Base-by-base conservation (phyloP, 306 rosid genomes). In the Vigna trinervia region DNA sequence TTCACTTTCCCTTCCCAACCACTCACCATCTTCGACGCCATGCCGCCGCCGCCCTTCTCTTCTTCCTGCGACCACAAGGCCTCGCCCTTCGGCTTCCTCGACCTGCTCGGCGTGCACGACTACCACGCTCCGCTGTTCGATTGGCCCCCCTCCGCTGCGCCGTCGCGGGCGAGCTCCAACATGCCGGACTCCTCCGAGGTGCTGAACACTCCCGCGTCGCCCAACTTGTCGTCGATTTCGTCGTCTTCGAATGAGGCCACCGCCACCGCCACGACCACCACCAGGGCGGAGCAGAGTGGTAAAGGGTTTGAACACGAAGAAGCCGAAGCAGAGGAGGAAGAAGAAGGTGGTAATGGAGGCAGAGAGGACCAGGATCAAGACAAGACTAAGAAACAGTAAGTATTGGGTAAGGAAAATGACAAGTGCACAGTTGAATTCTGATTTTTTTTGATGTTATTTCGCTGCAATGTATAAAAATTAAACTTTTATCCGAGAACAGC, bases 211-310 rank as follows among this genome's bases (percentile, higher is more conserved):
- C 89, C 97, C 0, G 66, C 87, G 0, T 86, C 97, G 1, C 96
- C 97, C 0, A 90, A 91, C 85, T 88, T 91, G 1, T 80, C 81
- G 6, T 92, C 98, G 0, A 80, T 89, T 69, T 90, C 98, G 5
- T 92, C 90, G 0, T 92, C 91, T 0, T 94, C 98, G 0, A 87
- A 89, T 48, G 97, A 88, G 45, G 88, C 73, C 1, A 76, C 77
- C 4, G 41, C 17, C 50, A 60, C 57, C 1, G 69, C 74, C 6
- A 39, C 12, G 41, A 50, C 28, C 47, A 75, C 60, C 3, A 59
- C 41, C 20, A 77, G 76, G 9, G 85, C 69, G 9, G 86, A 66
- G 1, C 71, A 43, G 2, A 80, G 76, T 48, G 3, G 19, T 12
- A 80, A 79, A 66, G 12, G 34, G 12, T 13, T 12, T 0, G 56